Evolutionary conservation across 768 basidiomycete species (phyloP).

Genomic region (Glaciozyma martinii): DNA sequence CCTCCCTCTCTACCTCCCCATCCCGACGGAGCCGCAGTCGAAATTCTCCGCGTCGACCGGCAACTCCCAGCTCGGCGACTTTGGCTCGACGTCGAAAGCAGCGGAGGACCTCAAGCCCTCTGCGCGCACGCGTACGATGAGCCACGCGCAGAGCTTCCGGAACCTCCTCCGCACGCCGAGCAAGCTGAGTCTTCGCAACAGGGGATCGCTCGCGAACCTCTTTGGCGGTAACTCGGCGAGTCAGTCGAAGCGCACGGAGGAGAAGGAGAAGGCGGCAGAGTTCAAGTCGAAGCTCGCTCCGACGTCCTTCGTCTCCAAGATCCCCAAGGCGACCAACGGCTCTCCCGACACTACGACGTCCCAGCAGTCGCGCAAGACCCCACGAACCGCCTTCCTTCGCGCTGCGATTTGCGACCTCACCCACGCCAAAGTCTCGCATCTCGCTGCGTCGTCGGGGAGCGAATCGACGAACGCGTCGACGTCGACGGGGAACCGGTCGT

Average conservation of each 20-base stretch:
- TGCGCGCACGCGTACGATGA: conserved; percentile 9
- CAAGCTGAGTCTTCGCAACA: conserved; percentile 1
- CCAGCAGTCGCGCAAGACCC: not conserved
- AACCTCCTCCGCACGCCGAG: conserved; percentile 1
- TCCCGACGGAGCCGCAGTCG: conserved; percentile 8
- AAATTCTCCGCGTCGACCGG: conserved; percentile 25
- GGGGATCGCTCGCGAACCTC: conserved; percentile 15
- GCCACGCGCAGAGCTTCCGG: conserved; percentile 4
- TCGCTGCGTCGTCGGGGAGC: not conserved
- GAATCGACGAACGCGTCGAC: not conserved
- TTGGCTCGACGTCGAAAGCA: not conserved
- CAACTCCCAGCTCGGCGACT: conserved; percentile 7
- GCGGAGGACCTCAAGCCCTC: not conserved
- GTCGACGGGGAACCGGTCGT: not conserved
- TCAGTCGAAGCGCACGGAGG: not conserved
- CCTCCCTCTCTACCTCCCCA: not conserved
- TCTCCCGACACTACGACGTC: not conserved
- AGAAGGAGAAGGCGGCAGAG: not conserved
- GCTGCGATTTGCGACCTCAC: conserved; percentile 4
- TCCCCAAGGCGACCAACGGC: not conserved
- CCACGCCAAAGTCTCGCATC: not conserved
- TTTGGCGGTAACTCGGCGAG: conserved; percentile 2
- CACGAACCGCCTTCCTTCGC: conserved; percentile 18
- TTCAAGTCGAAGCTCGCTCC: not conserved
- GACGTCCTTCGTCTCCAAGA: not conserved